phyloP scores from a whole-genome alignment of 1,284 basidiomycete genomes.

The Ustilago hordei region DNA sequence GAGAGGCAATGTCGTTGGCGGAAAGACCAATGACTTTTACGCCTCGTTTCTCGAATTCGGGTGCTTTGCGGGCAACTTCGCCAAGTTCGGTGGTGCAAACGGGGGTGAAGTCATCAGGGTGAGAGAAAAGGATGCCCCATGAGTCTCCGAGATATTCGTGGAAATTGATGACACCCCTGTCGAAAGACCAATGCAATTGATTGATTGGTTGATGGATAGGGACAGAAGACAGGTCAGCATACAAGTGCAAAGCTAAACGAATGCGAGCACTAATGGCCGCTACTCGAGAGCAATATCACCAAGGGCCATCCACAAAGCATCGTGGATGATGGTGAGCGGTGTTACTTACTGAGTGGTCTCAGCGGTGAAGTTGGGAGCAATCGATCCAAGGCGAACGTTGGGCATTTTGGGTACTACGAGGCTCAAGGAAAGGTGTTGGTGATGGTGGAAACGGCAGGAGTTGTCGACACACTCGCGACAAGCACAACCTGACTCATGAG shows the following conservation, averaged over 20 bases:
- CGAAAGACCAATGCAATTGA: not conserved
- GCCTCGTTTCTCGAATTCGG: slow-evolving; percentile 85
- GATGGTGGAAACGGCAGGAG: not conserved
- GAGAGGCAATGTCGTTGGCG: slow-evolving; percentile 84
- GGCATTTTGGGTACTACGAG: slow-evolving; percentile 67
- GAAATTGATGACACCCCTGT: slow-evolving; percentile 74
- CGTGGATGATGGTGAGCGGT: not conserved
- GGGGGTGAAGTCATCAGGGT: slow-evolving; percentile 79
- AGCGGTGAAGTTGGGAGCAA: slow-evolving; percentile 67
- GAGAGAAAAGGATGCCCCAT: slow-evolving; percentile 78
- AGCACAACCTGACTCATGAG: not conserved
- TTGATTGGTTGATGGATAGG: not conserved
- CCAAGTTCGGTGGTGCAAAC: slow-evolving; percentile 88
- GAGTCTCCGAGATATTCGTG: slow-evolving; percentile 89
- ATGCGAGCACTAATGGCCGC: not conserved
- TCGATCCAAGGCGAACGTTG: slow-evolving; percentile 64
- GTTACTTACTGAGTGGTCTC: slow-evolving; percentile 64
- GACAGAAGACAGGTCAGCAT: not conserved
- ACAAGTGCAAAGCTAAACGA: not conserved
- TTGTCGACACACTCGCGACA: not conserved
- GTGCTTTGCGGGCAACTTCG: slow-evolving; percentile 87
- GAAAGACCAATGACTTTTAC: slow-evolving; percentile 84
- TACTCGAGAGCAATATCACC: not conserved
- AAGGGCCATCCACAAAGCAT: not conserved
- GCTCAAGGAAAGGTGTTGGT: slow-evolving; percentile 9